These are phyloP conservation scores for Afroboletus lepidellus DNA, from an alignment of 1,284 basidiomycete genomes.

Conservation along the genomic window DNA sequence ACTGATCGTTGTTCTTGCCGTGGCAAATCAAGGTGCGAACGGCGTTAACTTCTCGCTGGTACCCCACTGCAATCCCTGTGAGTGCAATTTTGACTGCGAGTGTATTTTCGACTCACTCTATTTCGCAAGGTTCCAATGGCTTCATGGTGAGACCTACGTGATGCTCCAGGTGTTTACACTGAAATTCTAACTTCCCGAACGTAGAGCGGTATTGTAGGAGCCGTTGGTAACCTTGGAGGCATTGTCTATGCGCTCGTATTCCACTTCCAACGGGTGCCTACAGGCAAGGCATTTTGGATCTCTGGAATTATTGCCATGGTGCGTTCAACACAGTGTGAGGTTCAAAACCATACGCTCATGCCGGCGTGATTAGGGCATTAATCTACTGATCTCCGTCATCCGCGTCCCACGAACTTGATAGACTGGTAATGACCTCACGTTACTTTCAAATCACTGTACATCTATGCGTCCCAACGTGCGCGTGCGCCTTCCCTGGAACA, in stretches of 20 bases:
- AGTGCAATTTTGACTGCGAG: conserved; percentile 10
- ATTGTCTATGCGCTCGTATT: conserved; percentile 33
- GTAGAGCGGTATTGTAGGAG: conserved; percentile 3
- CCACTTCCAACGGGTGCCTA: conserved; percentile 41
- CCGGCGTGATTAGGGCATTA: conserved; percentile 5
- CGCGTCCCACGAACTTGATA: conserved; percentile 11
- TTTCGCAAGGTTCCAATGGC: conserved; percentile 31
- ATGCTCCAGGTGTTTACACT: no score
- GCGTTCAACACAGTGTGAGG: background rate
- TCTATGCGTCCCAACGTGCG: background rate
- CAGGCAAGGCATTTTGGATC: conserved; percentile 42
- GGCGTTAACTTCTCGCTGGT: conserved; percentile 45
- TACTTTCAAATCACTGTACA: background rate
- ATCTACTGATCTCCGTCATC: conserved; percentile 8
- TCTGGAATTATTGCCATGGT: conserved; percentile 40
- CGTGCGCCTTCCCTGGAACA: background rate
- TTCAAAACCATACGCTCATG: background rate
- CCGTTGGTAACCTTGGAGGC: conserved; percentile 1
- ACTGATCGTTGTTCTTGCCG: conserved; percentile 24
- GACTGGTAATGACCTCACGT: background rate
- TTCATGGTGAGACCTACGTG: conserved; percentile 32
- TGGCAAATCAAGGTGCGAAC: conserved; percentile 37
- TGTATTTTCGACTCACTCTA: conserved; percentile 20
- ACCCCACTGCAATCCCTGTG: conserved; percentile 51
- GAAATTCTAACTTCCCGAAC: background rate